Base-by-base conservation (phyloP, 495 filamentous ascomycete species). In the Stereocaulon alpinum region DNA sequence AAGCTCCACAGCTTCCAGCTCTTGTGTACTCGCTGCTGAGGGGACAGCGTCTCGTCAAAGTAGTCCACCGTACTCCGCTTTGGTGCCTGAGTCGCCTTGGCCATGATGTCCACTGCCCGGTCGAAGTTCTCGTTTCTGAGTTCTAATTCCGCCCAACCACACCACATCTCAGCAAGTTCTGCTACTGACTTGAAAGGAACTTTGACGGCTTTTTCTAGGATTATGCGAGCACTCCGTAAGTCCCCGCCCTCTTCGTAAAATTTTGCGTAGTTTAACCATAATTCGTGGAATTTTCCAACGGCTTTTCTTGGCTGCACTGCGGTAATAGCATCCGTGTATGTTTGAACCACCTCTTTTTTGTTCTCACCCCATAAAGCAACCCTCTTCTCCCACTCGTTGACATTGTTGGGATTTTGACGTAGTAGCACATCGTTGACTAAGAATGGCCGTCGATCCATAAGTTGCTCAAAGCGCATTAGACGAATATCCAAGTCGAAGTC, bases 1-100 rank as follows among this genome's bases (percentile, higher is more conserved):
- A 97, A 99, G 76, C 88, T 93, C 93, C 93, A 99, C 15, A 99
- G 73, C 71, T 97, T 99, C 94, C 94, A 99, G 69, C 89, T 94
- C 78, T 97, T 99, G 73, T 99, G 94, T 9, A 99, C 87, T 59
- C 94, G 82, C 71, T 97, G 93, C 69, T 97, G 94, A 11, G 94
- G 92, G 6, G 89, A 88, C 9, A 99, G 76, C 0, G 81, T 88
- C 69, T 99, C 94, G 71, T 99, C 93, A 65, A 96, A 99, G 70
- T 96, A 99, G 72, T 99, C 94, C 24, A 97, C 93, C 2, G 83
- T 94, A 18, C 91, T 96, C 61, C 88, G 80, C 73, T 96, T 97
- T 0, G 93, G 91, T 17, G 93, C 89, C 71, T 95, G 90, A 14
- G 91, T 92, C 14, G 93, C 93, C 70, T 95, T 96, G 22, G 89